Evolutionary conservation across 2,329 filamentous ascomycete species (phyloP), one percentile per base, ranked within the genome.

Genomic region (Trichoderma guizhouense): DNA sequence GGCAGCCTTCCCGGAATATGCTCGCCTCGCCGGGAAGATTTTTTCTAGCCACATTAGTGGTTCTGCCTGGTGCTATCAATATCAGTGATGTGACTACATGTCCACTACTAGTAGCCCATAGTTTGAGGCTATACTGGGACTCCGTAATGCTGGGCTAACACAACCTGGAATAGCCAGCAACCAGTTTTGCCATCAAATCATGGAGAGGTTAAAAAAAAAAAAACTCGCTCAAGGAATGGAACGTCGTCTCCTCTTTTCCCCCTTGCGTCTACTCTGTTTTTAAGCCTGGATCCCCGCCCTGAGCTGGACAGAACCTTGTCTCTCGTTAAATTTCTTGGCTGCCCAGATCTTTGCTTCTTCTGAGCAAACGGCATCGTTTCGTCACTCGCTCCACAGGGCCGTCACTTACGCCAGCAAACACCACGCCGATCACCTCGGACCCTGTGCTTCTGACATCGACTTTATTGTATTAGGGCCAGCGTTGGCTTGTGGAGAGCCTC

Each of bases 331-430:
- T 9, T 69, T 62, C 51, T 51, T 61, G 55, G 63, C 55, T 67
- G 28, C 47, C 14, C 47, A 64, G 34, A 34, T 58, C 26, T 60
- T 60, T 58, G 21, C 32, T 26, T 14, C 34, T 24, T 24, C 32
- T 39, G 9, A 39, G 26, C 43, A 47, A 69, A 72, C 71, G 34
- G 64, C 71, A 68, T 72, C 64, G 28, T 73, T 72, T 64, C 73
- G 70, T 74, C 70, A 72, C 69, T 69, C 66, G 72, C 72, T 73
- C 63, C 73, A 74, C 73, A 60, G 2, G 9, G 18, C 57, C 57
- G 57, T 60, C 53, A 34, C 34, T 36, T 21, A 24, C n/a, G 67
- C 57, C 71, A 69, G 62, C 71, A 71, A 71, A 72, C 71, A 72
- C 61, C 58, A 66, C 68, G 71, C 67, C 67, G 67, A 70, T 70